These are phyloP conservation scores for Aspergillus olivimuriae DNA, from an alignment of 495 filamentous ascomycete species.

Conservation along the genomic window DNA sequence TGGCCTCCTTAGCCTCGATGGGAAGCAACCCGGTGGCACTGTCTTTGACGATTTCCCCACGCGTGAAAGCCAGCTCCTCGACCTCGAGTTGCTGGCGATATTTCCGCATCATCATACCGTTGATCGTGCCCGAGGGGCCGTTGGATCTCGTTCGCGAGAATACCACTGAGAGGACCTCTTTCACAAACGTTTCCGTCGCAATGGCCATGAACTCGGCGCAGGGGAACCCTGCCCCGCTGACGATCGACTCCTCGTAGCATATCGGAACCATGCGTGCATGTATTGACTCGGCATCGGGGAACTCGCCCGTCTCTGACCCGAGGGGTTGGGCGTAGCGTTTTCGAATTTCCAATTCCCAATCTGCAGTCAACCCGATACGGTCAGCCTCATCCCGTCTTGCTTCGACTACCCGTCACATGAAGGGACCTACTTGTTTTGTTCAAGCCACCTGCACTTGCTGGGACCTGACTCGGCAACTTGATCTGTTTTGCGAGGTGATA, in stretches of 20 bases:
- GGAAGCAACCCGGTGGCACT: conserved; percentile 62
- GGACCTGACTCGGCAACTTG: conserved; percentile 61
- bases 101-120: conserved; percentile 70
- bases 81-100: conserved; percentile 65
- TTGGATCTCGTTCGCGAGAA: conserved; percentile 76
- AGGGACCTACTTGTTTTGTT: conserved; percentile 79
- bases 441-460: conserved; percentile 75
- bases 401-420: too few species aligned
- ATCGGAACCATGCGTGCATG: conserved; percentile 85
- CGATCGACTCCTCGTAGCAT: conserved; percentile 85
- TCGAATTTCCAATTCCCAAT: conserved; percentile 87
- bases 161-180: conserved; percentile 74
- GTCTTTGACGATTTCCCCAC: conserved; percentile 64
- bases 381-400: too few species aligned
- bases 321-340: conserved; percentile 86
- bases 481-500: conserved; percentile 63
- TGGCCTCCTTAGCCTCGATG: conserved; percentile 63
- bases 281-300: conserved; percentile 75
- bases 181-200: conserved; percentile 87
- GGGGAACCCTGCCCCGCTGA: conserved; percentile 61
- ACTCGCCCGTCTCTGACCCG: conserved; percentile 84
- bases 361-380: conserved; percentile 28
- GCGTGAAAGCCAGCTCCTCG: conserved; percentile 62
- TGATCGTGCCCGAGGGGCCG: conserved; percentile 60
- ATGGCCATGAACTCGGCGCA: conserved; percentile 83